Evolutionary conservation across 1,139 yeast genomes (phyloP).

Genomic region (Yamadazyma siamensis): DNA sequence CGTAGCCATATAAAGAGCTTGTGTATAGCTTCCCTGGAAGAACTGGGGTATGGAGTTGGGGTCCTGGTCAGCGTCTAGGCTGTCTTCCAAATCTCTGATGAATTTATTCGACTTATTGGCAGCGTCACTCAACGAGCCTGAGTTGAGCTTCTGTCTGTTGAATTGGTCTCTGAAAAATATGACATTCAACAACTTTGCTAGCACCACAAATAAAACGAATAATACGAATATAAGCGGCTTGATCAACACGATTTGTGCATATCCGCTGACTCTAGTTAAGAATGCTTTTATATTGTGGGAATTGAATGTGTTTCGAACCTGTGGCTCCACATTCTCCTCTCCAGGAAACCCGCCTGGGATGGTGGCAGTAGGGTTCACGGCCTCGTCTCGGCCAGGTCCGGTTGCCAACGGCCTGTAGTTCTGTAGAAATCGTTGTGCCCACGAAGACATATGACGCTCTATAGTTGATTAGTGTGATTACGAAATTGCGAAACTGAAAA

Average conservation of each 20-base stretch:
- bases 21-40: slow-evolving; percentile 72
- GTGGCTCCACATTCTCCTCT: slow-evolving; percentile 7
- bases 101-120: slow-evolving; percentile 34
- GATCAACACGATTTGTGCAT: slow-evolving; percentile 16
- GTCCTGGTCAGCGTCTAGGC: slow-evolving; percentile 20
- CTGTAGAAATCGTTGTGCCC: slow-evolving; percentile 7
- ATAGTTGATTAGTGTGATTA: slow-evolving; percentile 1
- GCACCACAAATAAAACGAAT: slow-evolving; percentile 20
- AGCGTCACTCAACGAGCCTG: slow-evolving; percentile 20
- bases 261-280: slow-evolving; percentile 28
- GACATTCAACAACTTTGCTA: slow-evolving; percentile 23
- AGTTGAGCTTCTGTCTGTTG: slow-evolving; percentile 4
- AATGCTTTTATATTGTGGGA: slow-evolving; percentile 30
- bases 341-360: slow-evolving; percentile 12
- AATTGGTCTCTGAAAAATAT: slow-evolving; percentile 26
- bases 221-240: slow-evolving; percentile 28
- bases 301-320: slow-evolving; percentile 11
- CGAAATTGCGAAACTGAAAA: neutral
- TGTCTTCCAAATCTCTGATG: slow-evolving; percentile 35
- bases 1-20: slow-evolving; percentile 68
- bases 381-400: too few relatives aligned
- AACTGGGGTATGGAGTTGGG: slow-evolving; percentile 39
- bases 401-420: slow-evolving; percentile 9
- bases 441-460: slow-evolving; percentile 4
- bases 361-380: too few relatives aligned